phyloP scores from a whole-genome alignment of 495 filamentous ascomycete genomes.

The Thozetella sp. region DNA sequence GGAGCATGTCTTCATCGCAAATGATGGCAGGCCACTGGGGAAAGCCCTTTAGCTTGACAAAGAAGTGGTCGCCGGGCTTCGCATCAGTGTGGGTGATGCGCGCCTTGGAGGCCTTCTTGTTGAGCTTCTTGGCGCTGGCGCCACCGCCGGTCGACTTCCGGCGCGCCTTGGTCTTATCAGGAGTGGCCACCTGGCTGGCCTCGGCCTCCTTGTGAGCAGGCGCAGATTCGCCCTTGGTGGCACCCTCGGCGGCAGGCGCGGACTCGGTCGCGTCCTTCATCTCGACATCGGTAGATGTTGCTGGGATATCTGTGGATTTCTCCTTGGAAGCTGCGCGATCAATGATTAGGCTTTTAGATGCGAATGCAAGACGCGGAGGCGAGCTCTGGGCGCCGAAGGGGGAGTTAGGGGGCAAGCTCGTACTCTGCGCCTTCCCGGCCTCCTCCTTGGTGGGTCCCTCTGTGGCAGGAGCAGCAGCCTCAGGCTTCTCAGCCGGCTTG shows the following conservation, averaged over 20 bases:
- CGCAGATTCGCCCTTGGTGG: slow-evolving; percentile 13
- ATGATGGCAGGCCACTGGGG: slow-evolving; percentile 90
- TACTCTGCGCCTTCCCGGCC: too few relatives aligned
- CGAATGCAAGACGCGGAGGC: too few relatives aligned
- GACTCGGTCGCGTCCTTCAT: slow-evolving; percentile 32
- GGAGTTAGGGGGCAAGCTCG: too few relatives aligned
- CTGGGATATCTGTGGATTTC: slow-evolving; percentile 22
- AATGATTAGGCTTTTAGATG: background rate
- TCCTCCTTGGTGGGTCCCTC: slow-evolving; percentile 10
- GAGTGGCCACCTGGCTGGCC: slow-evolving; percentile 22
- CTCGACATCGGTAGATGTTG: slow-evolving; percentile 34
- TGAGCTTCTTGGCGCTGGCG: slow-evolving; percentile 77
- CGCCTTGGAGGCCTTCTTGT: slow-evolving; percentile 77
- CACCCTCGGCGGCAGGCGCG: slow-evolving; percentile 21
- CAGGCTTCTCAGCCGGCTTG: slow-evolving; percentile 16
- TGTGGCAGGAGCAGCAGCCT: slow-evolving; percentile 11
- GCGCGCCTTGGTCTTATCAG: slow-evolving; percentile 44
- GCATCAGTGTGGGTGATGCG: slow-evolving; percentile 74
- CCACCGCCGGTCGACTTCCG: slow-evolving; percentile 73
- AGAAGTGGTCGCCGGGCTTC: slow-evolving; percentile 83
- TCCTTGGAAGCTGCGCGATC: slow-evolving; percentile 14
- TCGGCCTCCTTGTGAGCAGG: slow-evolving; percentile 18
- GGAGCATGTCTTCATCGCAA: slow-evolving; percentile 90
- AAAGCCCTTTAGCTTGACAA: slow-evolving; percentile 85
- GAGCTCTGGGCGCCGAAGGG: too few relatives aligned